phyloP scores from a whole-genome alignment of 2,329 filamentous ascomycete species.

The Colletotrichum sp. region DNA sequence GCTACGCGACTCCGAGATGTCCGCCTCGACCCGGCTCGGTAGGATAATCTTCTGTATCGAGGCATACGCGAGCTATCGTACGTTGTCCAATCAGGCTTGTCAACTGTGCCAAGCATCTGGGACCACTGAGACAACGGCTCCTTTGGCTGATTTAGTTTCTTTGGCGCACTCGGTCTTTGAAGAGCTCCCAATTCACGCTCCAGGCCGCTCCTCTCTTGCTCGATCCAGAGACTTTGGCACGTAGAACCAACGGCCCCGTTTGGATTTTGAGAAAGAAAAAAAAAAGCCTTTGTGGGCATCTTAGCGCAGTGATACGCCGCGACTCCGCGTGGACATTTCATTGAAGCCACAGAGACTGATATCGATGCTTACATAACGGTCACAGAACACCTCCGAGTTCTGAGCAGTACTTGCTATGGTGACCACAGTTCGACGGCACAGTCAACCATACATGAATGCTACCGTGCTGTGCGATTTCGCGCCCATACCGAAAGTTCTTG shows the following conservation, averaged over 20 bases:
- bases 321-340: background rate
- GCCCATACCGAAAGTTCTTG: background rate
- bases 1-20: background rate
- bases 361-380: background rate
- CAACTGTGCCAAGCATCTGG: background rate
- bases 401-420: background rate
- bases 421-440: background rate
- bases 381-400: background rate
- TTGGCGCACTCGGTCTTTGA: background rate
- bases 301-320: background rate
- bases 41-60: background rate
- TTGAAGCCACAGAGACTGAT: background rate
- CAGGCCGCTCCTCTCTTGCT: background rate
- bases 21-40: background rate
- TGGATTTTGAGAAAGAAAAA: background rate
- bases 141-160: background rate
- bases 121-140: background rate
- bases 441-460: background rate
- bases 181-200: background rate
- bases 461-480: background rate
- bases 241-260: background rate
- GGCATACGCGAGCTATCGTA: background rate
- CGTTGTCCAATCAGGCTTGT: background rate
- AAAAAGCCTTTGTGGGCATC: background rate
- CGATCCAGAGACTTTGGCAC: background rate